Evolutionary conservation across 2,329 filamentous ascomycete genomes (phyloP).

Genomic region (Neonectria faginata): DNA sequence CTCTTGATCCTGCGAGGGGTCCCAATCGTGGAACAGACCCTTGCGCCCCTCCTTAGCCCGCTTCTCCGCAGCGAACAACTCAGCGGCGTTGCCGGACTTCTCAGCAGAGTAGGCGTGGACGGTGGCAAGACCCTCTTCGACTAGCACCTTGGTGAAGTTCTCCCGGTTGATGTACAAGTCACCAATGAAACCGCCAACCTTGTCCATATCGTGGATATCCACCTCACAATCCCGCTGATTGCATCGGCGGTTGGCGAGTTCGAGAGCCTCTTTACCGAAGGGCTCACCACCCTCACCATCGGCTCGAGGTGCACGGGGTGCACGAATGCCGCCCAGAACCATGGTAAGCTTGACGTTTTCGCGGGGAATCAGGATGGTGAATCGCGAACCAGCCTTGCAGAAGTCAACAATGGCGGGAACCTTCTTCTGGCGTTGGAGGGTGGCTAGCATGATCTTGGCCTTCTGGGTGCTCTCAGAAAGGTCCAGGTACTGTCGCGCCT

Average conservation of each 20-base stretch:
- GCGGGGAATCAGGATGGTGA: slow-evolving; percentile 89
- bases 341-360: slow-evolving; percentile 96
- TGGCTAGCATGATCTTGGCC: slow-evolving; percentile 91
- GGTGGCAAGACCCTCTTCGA: slow-evolving; percentile 92
- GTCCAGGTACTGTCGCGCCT: slow-evolving; percentile 85
- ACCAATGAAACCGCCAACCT: slow-evolving; percentile 97
- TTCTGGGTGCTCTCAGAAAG: slow-evolving; percentile 94
- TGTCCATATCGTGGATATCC: slow-evolving; percentile 94
- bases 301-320: slow-evolving; percentile 83
- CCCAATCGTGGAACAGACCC: slow-evolving; percentile 93
- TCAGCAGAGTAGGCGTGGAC: slow-evolving; percentile 97
- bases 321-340: slow-evolving; percentile 91
- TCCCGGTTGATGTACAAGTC: slow-evolving; percentile 93
- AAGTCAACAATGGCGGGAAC: slow-evolving; percentile 96
- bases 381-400: slow-evolving; percentile 95
- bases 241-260: slow-evolving; percentile 87
- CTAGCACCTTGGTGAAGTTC: slow-evolving; percentile 91
- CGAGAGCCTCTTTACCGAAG: slow-evolving; percentile 93
- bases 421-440: slow-evolving; percentile 90
- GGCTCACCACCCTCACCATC: slow-evolving; percentile 86
- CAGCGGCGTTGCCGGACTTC: slow-evolving; percentile 88
- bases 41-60: slow-evolving; percentile 90
- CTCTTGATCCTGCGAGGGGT: slow-evolving; percentile 84
- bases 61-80: slow-evolving; percentile 88
- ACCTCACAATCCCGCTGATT: slow-evolving; percentile 97